A percentile compares a stretch with the other conserved stretches of the same genome.
Conservation (phyloP, 257 asterid genomes). For the Phtheirospermum japonicum region DNA sequence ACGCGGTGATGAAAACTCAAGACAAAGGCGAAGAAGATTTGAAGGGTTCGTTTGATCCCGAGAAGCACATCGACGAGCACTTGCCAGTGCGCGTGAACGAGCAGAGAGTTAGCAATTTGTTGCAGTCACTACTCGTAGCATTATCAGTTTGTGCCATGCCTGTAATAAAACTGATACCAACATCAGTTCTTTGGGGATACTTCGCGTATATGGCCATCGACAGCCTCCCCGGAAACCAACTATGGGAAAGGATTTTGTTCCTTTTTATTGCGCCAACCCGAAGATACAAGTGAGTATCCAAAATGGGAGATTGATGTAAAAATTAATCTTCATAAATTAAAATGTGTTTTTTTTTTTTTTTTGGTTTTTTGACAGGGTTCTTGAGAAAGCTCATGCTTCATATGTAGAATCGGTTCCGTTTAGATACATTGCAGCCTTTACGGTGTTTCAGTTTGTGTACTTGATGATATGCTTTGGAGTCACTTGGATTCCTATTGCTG, state of each 20-base stretch:
- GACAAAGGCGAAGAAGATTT: conserved; percentile 21
- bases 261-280: conserved; percentile 51
- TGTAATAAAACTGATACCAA: conserved; percentile 48
- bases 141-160: conserved; percentile 52
- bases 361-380: conserved; percentile 42
- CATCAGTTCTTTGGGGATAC: conserved; percentile 66
- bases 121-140: conserved; percentile 55
- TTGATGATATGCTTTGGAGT: conserved; percentile 50
- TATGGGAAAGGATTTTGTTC: conserved; percentile 55
- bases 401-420: conserved; percentile 58
- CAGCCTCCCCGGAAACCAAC: conserved; percentile 60
- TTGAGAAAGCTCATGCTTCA: conserved; percentile 50
- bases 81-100: conserved; percentile 65
- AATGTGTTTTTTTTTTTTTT: too few species aligned
- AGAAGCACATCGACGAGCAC: conserved; percentile 44
- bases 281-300: conserved; percentile 47
- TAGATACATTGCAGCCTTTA: conserved; percentile 45
- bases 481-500: conserved; percentile 68
- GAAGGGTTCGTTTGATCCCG: conserved; percentile 39
- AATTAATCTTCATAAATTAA: too few species aligned
- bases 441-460: conserved; percentile 45
- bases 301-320: too few species aligned
- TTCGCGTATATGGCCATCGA: conserved; percentile 73
- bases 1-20: conserved; percentile 44
- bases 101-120: conserved; percentile 61